Evolutionary conservation across 257 asterid species (phyloP).

Genomic region (Euphrasia confusa): DNA sequence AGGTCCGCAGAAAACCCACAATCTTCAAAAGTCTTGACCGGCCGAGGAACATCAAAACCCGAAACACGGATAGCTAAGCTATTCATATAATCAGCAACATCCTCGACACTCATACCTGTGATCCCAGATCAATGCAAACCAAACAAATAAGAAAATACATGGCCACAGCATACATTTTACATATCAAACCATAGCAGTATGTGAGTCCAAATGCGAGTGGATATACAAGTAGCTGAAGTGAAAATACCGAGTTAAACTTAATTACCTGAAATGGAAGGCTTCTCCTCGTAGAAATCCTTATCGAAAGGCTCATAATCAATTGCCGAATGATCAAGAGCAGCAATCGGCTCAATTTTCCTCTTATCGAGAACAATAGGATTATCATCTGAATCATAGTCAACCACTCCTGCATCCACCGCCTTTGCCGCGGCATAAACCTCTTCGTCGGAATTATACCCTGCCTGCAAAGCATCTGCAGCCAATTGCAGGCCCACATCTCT

Average conservation of each 20-base stretch:
- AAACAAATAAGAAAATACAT: background rate
- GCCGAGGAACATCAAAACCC: constrained; percentile 93
- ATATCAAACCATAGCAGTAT: background rate
- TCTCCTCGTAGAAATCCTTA: constrained; percentile 92
- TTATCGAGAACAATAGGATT: constrained; percentile 78
- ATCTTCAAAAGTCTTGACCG: constrained; percentile 75
- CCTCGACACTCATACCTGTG: constrained; percentile 79
- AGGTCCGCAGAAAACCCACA: constrained; percentile 84
- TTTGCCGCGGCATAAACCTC: constrained; percentile 99
- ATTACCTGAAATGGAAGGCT: constrained; percentile 85
- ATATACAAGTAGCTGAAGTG: no score
- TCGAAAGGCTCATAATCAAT: constrained; percentile 78
- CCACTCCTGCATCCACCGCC: constrained; percentile 89
- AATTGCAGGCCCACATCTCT: constrained; percentile 87
- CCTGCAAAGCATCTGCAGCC: constrained; percentile 92
- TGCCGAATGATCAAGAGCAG: constrained; percentile 68
- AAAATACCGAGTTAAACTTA: background rate
- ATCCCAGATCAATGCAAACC: background rate
- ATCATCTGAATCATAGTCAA: constrained; percentile 92
- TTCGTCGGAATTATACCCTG: constrained; percentile 96
- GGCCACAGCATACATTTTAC: background rate
- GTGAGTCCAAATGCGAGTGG: no score
- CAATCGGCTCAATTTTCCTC: constrained; percentile 89
- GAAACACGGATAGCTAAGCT: constrained; percentile 84
- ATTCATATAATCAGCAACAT: constrained; percentile 63